phyloP scores from a whole-genome alignment of 768 basidiomycete genomes.

The Boletellus ananas region DNA sequence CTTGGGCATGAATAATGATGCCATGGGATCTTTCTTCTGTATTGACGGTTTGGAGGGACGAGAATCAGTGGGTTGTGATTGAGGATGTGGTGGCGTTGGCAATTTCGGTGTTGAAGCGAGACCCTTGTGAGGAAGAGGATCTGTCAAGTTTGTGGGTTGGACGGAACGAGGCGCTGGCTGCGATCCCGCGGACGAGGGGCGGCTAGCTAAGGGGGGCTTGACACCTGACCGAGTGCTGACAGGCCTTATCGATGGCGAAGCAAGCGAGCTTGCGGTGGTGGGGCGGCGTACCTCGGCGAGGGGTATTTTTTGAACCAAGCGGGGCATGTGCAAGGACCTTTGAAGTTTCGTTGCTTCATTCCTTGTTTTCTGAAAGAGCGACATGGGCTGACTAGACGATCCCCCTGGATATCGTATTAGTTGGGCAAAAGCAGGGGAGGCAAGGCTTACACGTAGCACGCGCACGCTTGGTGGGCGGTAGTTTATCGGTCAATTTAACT shows the following conservation, averaged over 20 bases:
- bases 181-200: constrained; percentile 22
- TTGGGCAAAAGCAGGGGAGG: constrained; percentile 2
- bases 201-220: constrained; percentile 44
- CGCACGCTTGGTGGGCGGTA: constrained; percentile 63
- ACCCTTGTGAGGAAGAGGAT: constrained; percentile 11
- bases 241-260: constrained; percentile 28
- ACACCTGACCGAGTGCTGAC: constrained; percentile 46
- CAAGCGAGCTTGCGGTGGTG: constrained; percentile 33
- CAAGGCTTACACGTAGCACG: constrained; percentile 50
- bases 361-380: constrained; percentile 74
- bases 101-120: constrained; percentile 30
- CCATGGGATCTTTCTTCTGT: constrained; percentile 62
- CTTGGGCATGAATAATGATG: constrained; percentile 68
- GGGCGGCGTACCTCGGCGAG: constrained; percentile 41
- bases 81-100: constrained; percentile 8
- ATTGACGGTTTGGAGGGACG: constrained; percentile 36
- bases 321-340: constrained; percentile 53
- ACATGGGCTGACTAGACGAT: constrained; percentile 48
- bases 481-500: constrained; percentile 67
- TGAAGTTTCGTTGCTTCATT: constrained; percentile 66
- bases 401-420: constrained; percentile 34
- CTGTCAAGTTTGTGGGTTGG: constrained; percentile 22
- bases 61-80: constrained; percentile 23
- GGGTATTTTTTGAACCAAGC: constrained; percentile 51
- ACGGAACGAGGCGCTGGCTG: constrained; percentile 26